Evolutionary conservation across 495 filamentous ascomycete species (phyloP).

Genomic region (Aspergillus indologenus): DNA sequence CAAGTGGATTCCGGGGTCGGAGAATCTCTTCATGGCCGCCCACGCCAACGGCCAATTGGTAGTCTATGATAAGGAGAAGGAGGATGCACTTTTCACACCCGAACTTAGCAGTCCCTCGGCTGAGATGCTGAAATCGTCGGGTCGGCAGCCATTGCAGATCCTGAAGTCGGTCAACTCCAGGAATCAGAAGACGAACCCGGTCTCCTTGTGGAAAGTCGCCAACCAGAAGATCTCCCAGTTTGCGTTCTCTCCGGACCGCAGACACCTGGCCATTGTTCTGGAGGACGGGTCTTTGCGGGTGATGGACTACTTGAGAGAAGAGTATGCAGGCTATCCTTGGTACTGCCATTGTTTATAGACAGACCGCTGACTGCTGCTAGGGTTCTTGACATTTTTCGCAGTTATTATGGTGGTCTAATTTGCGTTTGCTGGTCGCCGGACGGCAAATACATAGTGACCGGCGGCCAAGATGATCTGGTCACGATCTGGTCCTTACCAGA

Average conservation of each 20-base stretch:
- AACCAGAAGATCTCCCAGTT: conserved; percentile 86
- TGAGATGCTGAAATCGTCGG: conserved; percentile 37
- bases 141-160: conserved; percentile 53
- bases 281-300: conserved; percentile 89
- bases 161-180: conserved; percentile 87
- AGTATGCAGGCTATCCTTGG: conserved; percentile 50
- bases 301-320: conserved; percentile 87
- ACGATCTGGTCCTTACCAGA: conserved; percentile 91
- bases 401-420: conserved; percentile 88
- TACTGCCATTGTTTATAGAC: background rate
- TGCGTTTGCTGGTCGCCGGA: conserved; percentile 98
- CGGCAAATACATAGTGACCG: conserved; percentile 91
- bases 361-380: conserved; percentile 40
- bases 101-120: conserved; percentile 50
- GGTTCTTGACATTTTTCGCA: conserved; percentile 77
- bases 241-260: conserved; percentile 80
- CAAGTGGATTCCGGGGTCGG: conserved; percentile 90
- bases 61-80: conserved; percentile 98
- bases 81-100: conserved; percentile 73
- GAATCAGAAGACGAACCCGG: conserved; percentile 90
- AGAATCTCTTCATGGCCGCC: conserved; percentile 87
- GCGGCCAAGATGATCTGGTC: conserved; percentile 92
- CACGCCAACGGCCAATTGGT: conserved; percentile 92
- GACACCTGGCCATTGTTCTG: conserved; percentile 85
- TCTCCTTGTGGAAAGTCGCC: conserved; percentile 86